Base-by-base conservation (phyloP, 768 basidiomycete genomes). In the Panellus pusillus region DNA sequence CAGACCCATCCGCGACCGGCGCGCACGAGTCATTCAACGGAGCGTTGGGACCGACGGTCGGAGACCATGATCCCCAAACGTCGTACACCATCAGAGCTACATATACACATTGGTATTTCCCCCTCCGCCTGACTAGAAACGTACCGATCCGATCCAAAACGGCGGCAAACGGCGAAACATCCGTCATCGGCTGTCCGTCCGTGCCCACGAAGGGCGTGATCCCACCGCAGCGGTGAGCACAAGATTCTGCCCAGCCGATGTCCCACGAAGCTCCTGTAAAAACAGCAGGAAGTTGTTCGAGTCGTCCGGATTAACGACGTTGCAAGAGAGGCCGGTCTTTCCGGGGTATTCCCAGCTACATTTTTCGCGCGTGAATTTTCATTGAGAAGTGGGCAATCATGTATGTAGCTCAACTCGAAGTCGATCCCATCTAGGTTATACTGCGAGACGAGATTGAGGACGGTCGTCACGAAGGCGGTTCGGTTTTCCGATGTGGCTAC, bases 301-400 rank as follows among this genome's bases (percentile, higher is more conserved):
- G 68, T 97, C 94, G 47, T 79, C 63, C 4, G 77, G 57, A 20
- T 80, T 80, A 42, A 83, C 68, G 6, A 67, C 68, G 71, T 96
- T 96, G 65, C 89, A 90, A 7, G 79, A 77, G 17, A 88, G 78
- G 14, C 91, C 92, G 41, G 72, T 72, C 11, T 71, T 71, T 36
- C 76, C 81, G 35, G 93, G 93, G 65, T 91, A 96, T 67, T 94
- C 93, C 92, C 91, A 93, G 65, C 89, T 90, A 55, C 50, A 42
- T 7, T 3, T 7, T 4, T 3, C 11, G 9, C 32, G 14, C 11
- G 32, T 35, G 2, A 14, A 35, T 35, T 35, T 8, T 14, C 11
- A 14, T 35, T n/a, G n/a, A n/a, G n/a, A n/a, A n/a, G n/a, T n/a
- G n/a, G n/a, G n/a, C n/a, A n/a, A n/a, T 9, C 32, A 11, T 14